Conservation (phyloP, 257 asterid genomes). For the Salvia miltiorrhiza region DNA sequence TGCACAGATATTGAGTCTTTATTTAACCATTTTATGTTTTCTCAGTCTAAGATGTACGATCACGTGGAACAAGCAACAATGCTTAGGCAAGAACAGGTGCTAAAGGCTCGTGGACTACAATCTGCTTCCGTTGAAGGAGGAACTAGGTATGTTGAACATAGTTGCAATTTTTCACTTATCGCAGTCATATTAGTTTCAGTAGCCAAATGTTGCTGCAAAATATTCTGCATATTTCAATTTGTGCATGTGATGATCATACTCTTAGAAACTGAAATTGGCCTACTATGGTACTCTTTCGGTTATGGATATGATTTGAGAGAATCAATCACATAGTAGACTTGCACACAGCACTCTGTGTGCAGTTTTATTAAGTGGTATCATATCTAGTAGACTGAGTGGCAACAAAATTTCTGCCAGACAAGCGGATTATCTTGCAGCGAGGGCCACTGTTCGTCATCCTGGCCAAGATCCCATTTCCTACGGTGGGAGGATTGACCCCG, state of each 20-base stretch:
- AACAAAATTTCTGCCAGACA: constrained; percentile 91
- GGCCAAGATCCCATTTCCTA: constrained; percentile 70
- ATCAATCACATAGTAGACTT: constrained; percentile 28
- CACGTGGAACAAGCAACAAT: constrained; percentile 62
- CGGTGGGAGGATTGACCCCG: constrained; percentile 74
- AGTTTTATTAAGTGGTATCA: constrained; percentile 39
- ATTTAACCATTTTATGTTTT: constrained; percentile 7
- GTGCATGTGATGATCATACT: constrained; percentile 7
- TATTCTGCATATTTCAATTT: constrained; percentile 8
- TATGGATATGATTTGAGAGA: constrained; percentile 22
- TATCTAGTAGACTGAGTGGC: constrained; percentile 67
- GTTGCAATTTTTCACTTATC: background rate
- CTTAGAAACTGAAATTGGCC: constrained; percentile 15
- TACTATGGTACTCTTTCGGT: constrained; percentile 11
- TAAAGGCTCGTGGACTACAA: constrained; percentile 71
- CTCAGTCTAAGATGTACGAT: constrained; percentile 72
- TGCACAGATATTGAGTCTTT: constrained; percentile 6
- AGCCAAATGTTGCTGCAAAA: constrained; percentile 5
- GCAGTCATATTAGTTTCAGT: constrained; percentile 11
- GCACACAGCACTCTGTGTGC: constrained; percentile 37
- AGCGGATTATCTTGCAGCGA: constrained; percentile 80
- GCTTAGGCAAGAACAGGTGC: constrained; percentile 67
- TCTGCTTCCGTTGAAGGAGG: constrained; percentile 74
- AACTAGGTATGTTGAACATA: constrained; percentile 57
- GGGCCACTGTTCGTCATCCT: constrained; percentile 63